These are phyloP conservation scores for Teratosphaeria destructans DNA, from an alignment of 2,329 filamentous ascomycete species.

Conservation along the genomic window DNA sequence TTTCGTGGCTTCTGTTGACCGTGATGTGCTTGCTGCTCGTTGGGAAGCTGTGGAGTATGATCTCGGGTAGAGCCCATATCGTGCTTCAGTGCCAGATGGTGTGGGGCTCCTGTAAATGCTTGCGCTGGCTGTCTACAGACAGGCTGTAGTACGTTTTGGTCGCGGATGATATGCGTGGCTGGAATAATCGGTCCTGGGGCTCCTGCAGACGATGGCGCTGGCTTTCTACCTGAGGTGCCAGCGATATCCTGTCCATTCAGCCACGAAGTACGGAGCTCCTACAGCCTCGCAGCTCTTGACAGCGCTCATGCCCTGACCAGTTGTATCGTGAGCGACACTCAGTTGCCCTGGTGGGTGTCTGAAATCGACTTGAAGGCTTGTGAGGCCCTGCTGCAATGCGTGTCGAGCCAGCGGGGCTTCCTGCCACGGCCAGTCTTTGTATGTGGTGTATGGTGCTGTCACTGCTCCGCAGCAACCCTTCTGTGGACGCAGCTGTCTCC, in stretches of 20 bases:
- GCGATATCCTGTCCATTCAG: too few relatives aligned
- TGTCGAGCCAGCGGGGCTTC: too few relatives aligned
- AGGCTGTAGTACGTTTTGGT: neutral
- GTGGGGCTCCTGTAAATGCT: neutral
- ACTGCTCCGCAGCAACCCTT: neutral
- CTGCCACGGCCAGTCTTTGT: neutral
- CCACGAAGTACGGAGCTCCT: too few relatives aligned
- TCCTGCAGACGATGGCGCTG: neutral
- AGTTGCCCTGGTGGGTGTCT: too few relatives aligned
- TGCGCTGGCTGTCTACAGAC: neutral
- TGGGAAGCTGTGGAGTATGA: neutral
- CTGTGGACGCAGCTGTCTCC: neutral
- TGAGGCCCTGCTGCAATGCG: too few relatives aligned
- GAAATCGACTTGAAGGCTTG: too few relatives aligned
- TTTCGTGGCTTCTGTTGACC: neutral
- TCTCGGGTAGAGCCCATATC: neutral
- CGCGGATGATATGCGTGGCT: neutral
- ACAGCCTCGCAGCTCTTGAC: too few relatives aligned
- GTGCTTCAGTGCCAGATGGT: neutral
- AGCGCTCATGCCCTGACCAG: too few relatives aligned
- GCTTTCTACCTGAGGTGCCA: neutral
- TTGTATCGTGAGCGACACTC: too few relatives aligned
- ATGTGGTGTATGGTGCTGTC: neutral
- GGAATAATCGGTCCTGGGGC: neutral
- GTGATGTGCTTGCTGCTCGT: too few relatives aligned